Conservation (phyloP, 768 basidiomycete species). For the Megacollybia marginata region DNA sequence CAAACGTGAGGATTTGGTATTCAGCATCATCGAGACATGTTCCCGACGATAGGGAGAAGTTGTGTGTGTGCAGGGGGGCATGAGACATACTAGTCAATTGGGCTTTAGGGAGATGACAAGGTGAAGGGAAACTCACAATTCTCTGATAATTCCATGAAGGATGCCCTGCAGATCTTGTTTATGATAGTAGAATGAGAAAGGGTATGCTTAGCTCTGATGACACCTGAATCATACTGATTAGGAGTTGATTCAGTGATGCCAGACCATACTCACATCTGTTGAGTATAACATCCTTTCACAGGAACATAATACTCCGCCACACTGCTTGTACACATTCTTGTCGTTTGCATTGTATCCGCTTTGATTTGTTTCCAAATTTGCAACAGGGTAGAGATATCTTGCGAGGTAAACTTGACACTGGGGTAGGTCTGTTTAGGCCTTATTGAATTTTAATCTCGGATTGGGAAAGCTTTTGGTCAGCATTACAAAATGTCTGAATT, state of each 20-base stretch:
- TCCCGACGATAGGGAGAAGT: slow-evolving; percentile 53
- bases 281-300: slow-evolving; percentile 50
- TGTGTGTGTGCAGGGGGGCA: slow-evolving; percentile 64
- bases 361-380: too few relatives aligned
- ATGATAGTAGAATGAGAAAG: too few relatives aligned
- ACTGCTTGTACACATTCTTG: slow-evolving; percentile 30
- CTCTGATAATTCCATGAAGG: slow-evolving; percentile 66
- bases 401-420: too few relatives aligned
- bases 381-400: too few relatives aligned
- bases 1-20: too few relatives aligned
- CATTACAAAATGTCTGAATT: slow-evolving; percentile 66
- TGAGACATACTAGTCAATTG: slow-evolving; percentile 20
- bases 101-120: too few relatives aligned
- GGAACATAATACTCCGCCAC: slow-evolving; percentile 67
- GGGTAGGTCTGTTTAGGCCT: too few relatives aligned
- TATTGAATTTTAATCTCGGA: too few relatives aligned
- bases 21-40: too few relatives aligned
- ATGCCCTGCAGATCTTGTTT: slow-evolving; percentile 41
- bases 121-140: too few relatives aligned
- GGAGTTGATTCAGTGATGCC: not conserved
- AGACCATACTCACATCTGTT: slow-evolving; percentile 41
- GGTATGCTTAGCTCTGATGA: slow-evolving; percentile 23
- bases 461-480: slow-evolving; percentile 35
- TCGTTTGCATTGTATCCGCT: slow-evolving; percentile 44
- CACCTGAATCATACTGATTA: slow-evolving; percentile 23